Evolutionary conservation across 78 protist species (phyloP).

Genomic region (Mantamonas sphyraenae): DNA sequence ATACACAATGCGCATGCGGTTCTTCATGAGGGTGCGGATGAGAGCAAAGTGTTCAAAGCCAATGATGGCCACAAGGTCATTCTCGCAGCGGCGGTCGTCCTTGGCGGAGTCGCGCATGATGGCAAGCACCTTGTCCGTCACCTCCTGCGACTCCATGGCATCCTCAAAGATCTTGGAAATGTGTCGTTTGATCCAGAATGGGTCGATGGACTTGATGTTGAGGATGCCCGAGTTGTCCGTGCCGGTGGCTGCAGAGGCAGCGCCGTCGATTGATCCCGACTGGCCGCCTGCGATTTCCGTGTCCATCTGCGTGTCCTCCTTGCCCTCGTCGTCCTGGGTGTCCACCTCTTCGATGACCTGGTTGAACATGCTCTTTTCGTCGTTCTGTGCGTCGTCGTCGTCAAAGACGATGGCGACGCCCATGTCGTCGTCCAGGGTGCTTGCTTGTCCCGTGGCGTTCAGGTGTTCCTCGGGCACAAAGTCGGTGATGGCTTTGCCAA

Average conservation of each 20-base stretch:
- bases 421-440: constrained; percentile 54
- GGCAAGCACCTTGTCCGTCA: no score
- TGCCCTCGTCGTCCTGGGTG: constrained; percentile 17
- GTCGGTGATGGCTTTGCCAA: constrained; percentile 64
- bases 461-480: constrained; percentile 15
- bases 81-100: constrained; percentile 1
- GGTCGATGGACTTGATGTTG: no score
- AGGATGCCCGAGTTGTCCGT: neutral
- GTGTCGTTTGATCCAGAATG: no score
- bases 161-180: no score
- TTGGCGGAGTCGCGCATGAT: no score
- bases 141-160: no score
- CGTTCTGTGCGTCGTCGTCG: constrained; percentile 50
- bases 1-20: constrained; percentile 34
- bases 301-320: constrained; percentile 3
- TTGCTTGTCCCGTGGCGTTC: neutral
- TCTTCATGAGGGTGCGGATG: no score
- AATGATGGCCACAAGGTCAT: neutral
- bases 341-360: constrained; percentile 22
- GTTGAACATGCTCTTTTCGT: neutral
- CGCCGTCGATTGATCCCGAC: neutral
- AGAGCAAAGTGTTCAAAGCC: no score
- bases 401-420: constrained; percentile 82
- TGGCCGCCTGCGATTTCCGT: neutral
- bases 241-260: neutral